Evolutionary conservation across 805 yeast genomes (phyloP).

Genomic region (Lipomyces sp.): DNA sequence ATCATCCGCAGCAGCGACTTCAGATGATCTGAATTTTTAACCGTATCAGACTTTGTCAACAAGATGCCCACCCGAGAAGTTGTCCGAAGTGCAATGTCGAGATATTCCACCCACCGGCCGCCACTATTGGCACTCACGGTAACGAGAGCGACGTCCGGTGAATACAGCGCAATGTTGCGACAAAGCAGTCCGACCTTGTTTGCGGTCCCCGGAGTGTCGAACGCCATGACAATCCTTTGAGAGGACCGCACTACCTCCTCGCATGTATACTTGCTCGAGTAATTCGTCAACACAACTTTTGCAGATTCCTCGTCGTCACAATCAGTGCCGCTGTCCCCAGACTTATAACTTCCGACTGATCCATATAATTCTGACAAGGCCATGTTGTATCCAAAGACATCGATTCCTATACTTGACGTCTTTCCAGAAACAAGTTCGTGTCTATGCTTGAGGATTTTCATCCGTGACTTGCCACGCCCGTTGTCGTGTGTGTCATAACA

Average conservation of each 20-base stretch:
- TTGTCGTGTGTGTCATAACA: constrained; percentile 20
- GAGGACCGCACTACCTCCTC: constrained; percentile 25
- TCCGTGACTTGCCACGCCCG: constrained; percentile 27
- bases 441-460: constrained; percentile 21
- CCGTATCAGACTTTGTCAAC: constrained; percentile 22
- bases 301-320: constrained; percentile 7
- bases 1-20: constrained; percentile 12
- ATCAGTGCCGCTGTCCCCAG: not conserved
- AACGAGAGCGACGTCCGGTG: constrained; percentile 22
- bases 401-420: constrained; percentile 21
- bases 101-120: constrained; percentile 21
- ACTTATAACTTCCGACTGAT: constrained; percentile 1
- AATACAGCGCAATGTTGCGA: constrained; percentile 18
- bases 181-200: constrained; percentile 16
- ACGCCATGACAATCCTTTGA: constrained; percentile 21
- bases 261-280: constrained; percentile 19
- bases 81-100: constrained; percentile 16
- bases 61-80: constrained; percentile 18
- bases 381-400: constrained; percentile 24
- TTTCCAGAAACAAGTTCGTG: constrained; percentile 26
- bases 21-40: constrained; percentile 13
- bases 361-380: not conserved
- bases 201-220: constrained; percentile 26
- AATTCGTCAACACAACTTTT: constrained; percentile 11
- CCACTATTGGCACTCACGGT: constrained; percentile 7